A percentile compares a stretch with the other conserved stretches of the same genome.
Evolutionary conservation across 1,284 basidiomycete genomes (phyloP).

Genomic region (Neolentinus lepideus): DNA sequence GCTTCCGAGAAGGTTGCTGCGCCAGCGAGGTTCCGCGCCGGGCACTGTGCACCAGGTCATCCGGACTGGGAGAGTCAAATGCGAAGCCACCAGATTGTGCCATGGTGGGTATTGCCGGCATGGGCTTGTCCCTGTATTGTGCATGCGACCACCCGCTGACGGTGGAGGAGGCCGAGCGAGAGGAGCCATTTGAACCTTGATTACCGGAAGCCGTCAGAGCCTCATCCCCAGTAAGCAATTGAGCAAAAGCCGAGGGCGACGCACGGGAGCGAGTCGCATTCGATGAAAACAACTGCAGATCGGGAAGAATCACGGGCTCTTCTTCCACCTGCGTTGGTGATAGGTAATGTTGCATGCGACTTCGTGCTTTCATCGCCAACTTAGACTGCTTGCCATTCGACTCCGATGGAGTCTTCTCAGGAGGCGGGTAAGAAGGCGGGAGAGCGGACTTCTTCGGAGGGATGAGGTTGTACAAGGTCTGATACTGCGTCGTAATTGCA

Average conservation of each 20-base stretch:
- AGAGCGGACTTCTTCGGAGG: conserved; percentile 16
- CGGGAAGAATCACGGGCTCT: conserved; percentile 19
- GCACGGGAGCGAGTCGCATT: conserved; percentile 49
- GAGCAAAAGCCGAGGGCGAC: conserved; percentile 70
- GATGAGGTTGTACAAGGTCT: conserved; percentile 46
- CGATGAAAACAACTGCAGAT: conserved; percentile 50
- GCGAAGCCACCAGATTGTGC: conserved; percentile 40
- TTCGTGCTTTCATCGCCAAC: conserved; percentile 61
- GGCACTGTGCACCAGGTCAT: conserved; percentile 77
- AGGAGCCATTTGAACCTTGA: conserved; percentile 10
- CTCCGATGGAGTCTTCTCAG: conserved; percentile 10
- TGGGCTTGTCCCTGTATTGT: conserved; percentile 7
- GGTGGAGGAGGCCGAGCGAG: neutral
- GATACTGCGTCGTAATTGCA: conserved; percentile 73
- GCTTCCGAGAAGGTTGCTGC: conserved; percentile 23
- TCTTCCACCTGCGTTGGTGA: conserved; percentile 21
- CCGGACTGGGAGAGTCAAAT: conserved; percentile 82
- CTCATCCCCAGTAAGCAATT: conserved; percentile 55
- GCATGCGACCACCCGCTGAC: neutral
- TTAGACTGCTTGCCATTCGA: conserved; percentile 45
- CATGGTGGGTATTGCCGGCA: conserved; percentile 20
- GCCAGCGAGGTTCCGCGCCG: conserved; percentile 65
- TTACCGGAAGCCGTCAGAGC: conserved; percentile 20
- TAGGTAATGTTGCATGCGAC: conserved; percentile 21
- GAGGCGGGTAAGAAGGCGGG: conserved; percentile 16